phyloP scores from a whole-genome alignment of 1,284 basidiomycete species.

The Pyrrhoderma noxium region DNA sequence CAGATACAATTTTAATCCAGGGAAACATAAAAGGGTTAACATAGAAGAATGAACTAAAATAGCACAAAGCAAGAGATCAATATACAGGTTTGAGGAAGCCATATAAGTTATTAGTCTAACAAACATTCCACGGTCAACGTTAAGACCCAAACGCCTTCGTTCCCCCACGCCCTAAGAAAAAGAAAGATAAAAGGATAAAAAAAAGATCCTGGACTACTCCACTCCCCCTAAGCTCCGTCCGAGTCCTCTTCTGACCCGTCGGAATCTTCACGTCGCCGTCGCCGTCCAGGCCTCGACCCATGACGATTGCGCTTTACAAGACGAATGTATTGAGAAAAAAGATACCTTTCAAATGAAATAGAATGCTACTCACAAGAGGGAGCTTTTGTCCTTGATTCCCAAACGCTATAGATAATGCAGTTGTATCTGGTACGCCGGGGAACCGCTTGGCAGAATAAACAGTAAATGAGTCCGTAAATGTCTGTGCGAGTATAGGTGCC shows the following conservation, averaged over 20 bases:
- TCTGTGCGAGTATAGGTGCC: slow-evolving; percentile 74
- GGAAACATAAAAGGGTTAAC: no score
- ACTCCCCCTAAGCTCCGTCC: no score
- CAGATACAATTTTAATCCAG: no score
- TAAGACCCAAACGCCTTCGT: neutral
- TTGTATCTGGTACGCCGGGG: slow-evolving; percentile 88
- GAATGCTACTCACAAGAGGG: slow-evolving; percentile 55
- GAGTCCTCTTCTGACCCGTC: slow-evolving; percentile 45
- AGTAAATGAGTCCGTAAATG: slow-evolving; percentile 81
- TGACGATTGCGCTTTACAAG: slow-evolving; percentile 57
- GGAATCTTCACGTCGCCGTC: slow-evolving; percentile 42
- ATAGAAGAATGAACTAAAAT: no score
- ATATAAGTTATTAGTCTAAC: no score
- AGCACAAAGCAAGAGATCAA: no score
- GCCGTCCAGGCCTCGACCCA: slow-evolving; percentile 39
- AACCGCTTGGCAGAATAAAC: slow-evolving; percentile 90
- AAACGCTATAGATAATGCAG: slow-evolving; percentile 84
- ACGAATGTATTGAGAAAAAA: slow-evolving; percentile 18
- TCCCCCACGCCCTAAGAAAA: slow-evolving; percentile 1
- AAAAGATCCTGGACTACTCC: no score
- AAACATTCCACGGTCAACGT: neutral
- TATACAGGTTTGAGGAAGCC: no score
- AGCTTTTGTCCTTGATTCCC: slow-evolving; percentile 88
- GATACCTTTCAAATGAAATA: slow-evolving; percentile 16
- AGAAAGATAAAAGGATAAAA: neutral